Evolutionary conservation across 306 rosid species (phyloP), one percentile per base, ranked within the genome.

Genomic region (Glycine soja): DNA sequence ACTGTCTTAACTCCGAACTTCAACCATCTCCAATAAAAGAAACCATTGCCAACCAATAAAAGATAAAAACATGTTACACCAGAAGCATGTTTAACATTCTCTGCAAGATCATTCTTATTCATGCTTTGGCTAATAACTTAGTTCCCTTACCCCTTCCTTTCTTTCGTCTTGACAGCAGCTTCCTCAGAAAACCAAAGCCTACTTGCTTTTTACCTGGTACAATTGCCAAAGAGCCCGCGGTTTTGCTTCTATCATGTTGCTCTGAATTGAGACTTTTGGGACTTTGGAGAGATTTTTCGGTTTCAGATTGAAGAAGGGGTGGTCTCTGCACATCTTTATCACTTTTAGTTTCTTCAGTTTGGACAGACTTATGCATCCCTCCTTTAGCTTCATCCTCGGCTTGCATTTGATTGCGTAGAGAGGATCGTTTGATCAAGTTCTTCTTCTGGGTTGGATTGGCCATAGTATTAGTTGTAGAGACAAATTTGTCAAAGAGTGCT

Each of bases 171-270:
- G 81, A 30, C 63, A 93, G 79, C 40, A 93, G 76, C 77, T 84
- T 91, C 92, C 82, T 86, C 59, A 93, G 90, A 58, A 93, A 87
- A 83, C 85, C 90, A 70, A 90, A 87, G 32, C 85, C 84, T 58
- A 91, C 89, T 15, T 80, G 88, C 75, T 87, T 91, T 78, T 86
- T 90, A 73, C 81, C 59, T 0, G 89, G 75, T n/a, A 90, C 88
- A 61, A 93, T 72, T 45, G 92, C 82, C 66, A 81, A 63, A 67
- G 84, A 30, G 13, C 89, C 87, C 36, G 12, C 68, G 15, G 76
- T 75, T 56, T 57, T 83, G 83, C 45, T 77, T 64, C 73, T 57
- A 66, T 66, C 82, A 67, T 79, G 80, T 70, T 77, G 52, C 69
- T 84, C 86, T 73, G 81, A 81, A 46, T 82, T 58, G 5, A 51